These are phyloP conservation scores for Penicillium macrosclerotiorum DNA, from an alignment of 495 filamentous ascomycete species.

Conservation along the genomic window DNA sequence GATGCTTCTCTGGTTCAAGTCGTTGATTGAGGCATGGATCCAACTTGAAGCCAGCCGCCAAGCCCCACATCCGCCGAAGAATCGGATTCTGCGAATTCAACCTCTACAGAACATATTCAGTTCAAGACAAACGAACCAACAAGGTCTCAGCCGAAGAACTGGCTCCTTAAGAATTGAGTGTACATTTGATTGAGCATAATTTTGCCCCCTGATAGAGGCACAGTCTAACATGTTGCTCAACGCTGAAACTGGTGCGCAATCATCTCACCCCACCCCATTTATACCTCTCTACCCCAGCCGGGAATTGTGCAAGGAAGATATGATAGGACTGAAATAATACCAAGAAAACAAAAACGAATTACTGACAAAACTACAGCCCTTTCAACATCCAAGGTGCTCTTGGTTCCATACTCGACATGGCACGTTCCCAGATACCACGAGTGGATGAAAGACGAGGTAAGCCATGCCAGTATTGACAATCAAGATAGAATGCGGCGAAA, in stretches of 20 bases:
- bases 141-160: too few species aligned
- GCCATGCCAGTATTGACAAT: slow-evolving; percentile 8
- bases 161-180: neutral
- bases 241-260: slow-evolving; percentile 34
- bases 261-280: neutral
- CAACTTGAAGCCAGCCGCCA: neutral
- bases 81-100: neutral
- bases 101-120: too few species aligned
- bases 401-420: slow-evolving; percentile 79
- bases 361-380: slow-evolving; percentile 52
- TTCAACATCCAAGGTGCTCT: slow-evolving; percentile 59
- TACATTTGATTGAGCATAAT: neutral
- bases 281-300: slow-evolving; percentile 1
- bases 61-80: neutral
- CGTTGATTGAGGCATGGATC: neutral
- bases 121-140: too few species aligned
- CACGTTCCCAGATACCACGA: slow-evolving; percentile 81
- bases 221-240: slow-evolving; percentile 39
- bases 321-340: too few species aligned
- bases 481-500: neutral
- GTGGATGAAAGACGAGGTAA: slow-evolving; percentile 88
- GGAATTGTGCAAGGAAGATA: neutral
- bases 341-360: too few species aligned
- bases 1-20: neutral
- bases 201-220: neutral